Evolutionary conservation across 2,329 filamentous ascomycete species (phyloP).

Genomic region (Capronia americana): DNA sequence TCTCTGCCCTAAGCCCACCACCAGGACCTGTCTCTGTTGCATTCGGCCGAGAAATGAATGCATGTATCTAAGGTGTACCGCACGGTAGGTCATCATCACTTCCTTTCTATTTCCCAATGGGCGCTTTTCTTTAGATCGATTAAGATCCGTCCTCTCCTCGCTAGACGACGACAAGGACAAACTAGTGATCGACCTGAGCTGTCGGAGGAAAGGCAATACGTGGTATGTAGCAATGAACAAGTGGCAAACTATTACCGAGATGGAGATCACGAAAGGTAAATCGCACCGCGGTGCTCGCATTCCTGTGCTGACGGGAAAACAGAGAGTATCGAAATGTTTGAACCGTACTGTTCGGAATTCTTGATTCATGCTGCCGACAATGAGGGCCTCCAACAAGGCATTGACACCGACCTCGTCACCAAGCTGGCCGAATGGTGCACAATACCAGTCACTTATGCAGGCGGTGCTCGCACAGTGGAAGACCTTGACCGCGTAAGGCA

Average conservation of each 20-base stretch:
- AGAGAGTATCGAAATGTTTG: conserved; percentile 81
- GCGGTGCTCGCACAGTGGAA: conserved; percentile 80
- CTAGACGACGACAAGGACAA: conserved; percentile 77
- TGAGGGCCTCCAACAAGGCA: conserved; percentile 88
- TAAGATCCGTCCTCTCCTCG: conserved; percentile 74
- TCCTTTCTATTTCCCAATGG: conserved; percentile 90
- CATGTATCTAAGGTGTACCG: background rate
- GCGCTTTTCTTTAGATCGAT: conserved; percentile 76
- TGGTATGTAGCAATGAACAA: conserved; percentile 99
- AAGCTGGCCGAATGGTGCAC: conserved; percentile 82
- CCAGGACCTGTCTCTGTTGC: background rate
- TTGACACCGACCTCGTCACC: conserved; percentile 83
- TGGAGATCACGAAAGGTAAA: conserved; percentile 85
- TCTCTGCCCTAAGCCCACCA: background rate
- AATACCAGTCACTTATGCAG: conserved; percentile 95
- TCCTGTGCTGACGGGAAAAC: conserved; percentile 18
- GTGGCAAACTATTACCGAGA: conserved; percentile 97
- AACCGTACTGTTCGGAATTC: conserved; percentile 95
- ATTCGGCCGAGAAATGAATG: background rate
- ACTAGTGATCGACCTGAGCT: conserved; percentile 94
- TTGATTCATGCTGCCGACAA: conserved; percentile 97
- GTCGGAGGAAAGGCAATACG: conserved; percentile 73
- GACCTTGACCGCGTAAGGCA: conserved; percentile 83
- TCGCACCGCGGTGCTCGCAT: background rate
- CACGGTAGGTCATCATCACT: conserved; percentile 87